A percentile compares a stretch with the other conserved stretches of the same genome.
Evolutionary conservation across 257 asterid genomes (phyloP).

Genomic region (Solanum medicagineum): DNA sequence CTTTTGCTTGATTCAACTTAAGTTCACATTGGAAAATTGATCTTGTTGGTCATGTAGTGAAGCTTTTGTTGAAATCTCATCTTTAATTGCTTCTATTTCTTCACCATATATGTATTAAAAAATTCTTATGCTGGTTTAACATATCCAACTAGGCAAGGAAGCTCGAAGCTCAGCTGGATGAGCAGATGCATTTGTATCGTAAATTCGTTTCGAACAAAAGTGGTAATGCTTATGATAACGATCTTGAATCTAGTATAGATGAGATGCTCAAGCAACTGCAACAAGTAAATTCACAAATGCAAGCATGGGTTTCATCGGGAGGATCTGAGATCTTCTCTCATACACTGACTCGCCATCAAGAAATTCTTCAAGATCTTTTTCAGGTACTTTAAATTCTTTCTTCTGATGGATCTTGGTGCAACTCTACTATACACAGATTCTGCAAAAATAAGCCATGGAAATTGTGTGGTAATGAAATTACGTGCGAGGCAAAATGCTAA

Average conservation of each 20-base stretch:
- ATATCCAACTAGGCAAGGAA: slow-evolving; percentile 57
- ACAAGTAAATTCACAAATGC: slow-evolving; percentile 84
- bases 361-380: slow-evolving; percentile 88
- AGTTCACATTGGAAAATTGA: background rate
- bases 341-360: slow-evolving; percentile 92
- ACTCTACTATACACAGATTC: background rate
- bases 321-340: slow-evolving; percentile 95
- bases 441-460: background rate
- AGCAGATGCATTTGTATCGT: slow-evolving; percentile 88
- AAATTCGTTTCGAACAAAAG: slow-evolving; percentile 57
- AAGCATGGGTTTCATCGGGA: slow-evolving; percentile 95
- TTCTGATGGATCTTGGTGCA: background rate
- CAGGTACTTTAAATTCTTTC: slow-evolving; percentile 35
- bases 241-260: slow-evolving; percentile 64
- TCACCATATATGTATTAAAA: background rate
- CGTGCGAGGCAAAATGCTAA: background rate
- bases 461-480: background rate
- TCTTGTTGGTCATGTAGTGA: background rate
- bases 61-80: background rate
- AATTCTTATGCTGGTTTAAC: background rate
- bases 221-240: slow-evolving; percentile 47
- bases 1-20: background rate
- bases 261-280: slow-evolving; percentile 85
- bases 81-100: background rate
- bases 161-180: slow-evolving; percentile 90